phyloP scores from a whole-genome alignment of 192 early-diverging fungal genomes.

The Lobosporangium transversale region DNA sequence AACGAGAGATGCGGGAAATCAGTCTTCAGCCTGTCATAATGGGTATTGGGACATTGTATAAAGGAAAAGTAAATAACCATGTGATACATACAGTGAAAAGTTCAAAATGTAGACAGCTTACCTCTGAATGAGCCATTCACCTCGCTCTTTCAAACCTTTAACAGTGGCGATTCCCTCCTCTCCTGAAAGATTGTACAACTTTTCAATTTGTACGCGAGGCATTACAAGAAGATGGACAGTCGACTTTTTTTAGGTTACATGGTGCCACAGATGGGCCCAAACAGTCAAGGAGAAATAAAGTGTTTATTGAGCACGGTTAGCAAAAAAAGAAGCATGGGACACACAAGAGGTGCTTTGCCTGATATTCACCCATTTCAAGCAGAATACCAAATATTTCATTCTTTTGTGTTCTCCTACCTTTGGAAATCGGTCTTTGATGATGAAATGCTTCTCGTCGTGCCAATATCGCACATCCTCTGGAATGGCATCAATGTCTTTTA shows the following conservation, averaged over 20 bases:
- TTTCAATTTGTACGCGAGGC: background rate
- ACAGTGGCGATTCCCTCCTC: background rate
- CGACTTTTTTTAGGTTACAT: too few relatives aligned
- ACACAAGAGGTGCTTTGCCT: too few relatives aligned
- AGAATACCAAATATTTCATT: background rate
- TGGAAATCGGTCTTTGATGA: conserved; percentile 66
- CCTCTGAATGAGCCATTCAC: conserved; percentile 11
- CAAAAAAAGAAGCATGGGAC: too few relatives aligned
- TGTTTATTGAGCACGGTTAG: too few relatives aligned
- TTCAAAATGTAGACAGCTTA: background rate
- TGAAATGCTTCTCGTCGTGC: conserved; percentile 57
- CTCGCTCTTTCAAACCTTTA: background rate
- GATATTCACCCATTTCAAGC: background rate
- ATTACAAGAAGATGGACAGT: conserved; percentile 2
- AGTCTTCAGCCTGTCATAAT: conserved; percentile 16
- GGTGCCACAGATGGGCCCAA: too few relatives aligned
- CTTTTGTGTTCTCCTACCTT: conserved; percentile 37
- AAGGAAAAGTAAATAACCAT: background rate
- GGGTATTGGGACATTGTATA: background rate
- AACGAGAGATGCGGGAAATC: conserved; percentile 41
- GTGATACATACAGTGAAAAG: background rate
- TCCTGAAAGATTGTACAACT: background rate
- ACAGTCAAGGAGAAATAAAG: too few relatives aligned
- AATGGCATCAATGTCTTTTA: conserved; percentile 50
- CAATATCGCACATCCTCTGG: conserved; percentile 39